Evolutionary conservation across 1,284 basidiomycete genomes (phyloP), one percentile per base, ranked within the genome.

Genomic region (Phaffia rhodozyma): DNA sequence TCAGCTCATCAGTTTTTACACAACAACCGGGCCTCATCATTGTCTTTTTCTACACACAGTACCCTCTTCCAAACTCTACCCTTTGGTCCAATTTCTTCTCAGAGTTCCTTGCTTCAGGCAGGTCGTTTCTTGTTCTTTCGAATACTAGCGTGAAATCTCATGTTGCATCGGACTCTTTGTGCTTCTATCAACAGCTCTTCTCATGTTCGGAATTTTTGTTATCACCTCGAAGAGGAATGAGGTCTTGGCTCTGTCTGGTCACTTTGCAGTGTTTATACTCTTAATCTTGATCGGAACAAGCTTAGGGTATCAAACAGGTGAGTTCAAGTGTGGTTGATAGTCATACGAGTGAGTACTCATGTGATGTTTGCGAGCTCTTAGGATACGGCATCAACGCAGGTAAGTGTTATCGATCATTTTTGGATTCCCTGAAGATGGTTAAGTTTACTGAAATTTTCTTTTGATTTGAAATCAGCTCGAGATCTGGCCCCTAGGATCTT

Each of bases 301-400:
- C 1, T 38, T 32, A 21, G 64, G 64, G 4, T 66, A 60, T 55
- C 55, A 61, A 20, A 61, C 63, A 16, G 63, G 63, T 20, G 21
- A 47, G 9, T 58, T 47, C 30, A 21, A 27, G n/a, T 43, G 13
- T 23, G 9, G 29, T 18, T 58, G 34, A 47, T 21, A 2, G 2
- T 58, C 29, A 13, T 11, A n/a, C 34, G 9, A 38, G 20, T 23
- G 25, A 25, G n/a, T 25, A 7, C 27, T 27, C 6, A 20, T n/a
- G 32, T 16, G 32, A 53, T 32, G 32, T 32, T 53, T 53, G 38
- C 13, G 38, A 43, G 5, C 5, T 53, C 52, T 53, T 20, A 53
- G 52, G 59, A 13, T 65, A 65, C 25, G 63, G 59, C 7, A 65
- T 65, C 54, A 65, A 66, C 23, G 60, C 56, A 23, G 59, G 59